A percentile compares a stretch with the other conserved stretches of the same genome.
phyloP scores from a whole-genome alignment of 129 eudicot genomes.

The Flaveria ramosissima region DNA sequence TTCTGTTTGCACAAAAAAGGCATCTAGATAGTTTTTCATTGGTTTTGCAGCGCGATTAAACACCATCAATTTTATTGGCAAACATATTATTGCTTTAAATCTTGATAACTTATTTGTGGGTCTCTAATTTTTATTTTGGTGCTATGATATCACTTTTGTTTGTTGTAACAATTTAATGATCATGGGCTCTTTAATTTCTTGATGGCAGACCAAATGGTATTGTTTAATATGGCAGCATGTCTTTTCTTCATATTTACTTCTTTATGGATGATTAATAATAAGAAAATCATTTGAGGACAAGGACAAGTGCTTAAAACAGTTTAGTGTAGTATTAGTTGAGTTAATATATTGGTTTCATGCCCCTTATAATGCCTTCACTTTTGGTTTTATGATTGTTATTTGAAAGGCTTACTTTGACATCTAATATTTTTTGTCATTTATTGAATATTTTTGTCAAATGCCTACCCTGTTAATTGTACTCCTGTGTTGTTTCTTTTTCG shows the following conservation, averaged over 20 bases:
- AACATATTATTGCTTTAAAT: conserved; percentile 15
- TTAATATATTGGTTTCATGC: conserved; percentile 4
- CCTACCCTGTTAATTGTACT: neutral
- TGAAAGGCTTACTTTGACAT: neutral
- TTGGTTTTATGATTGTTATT: conserved; percentile 18
- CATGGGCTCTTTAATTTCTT: conserved; percentile 31
- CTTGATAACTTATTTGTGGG: conserved; percentile 18
- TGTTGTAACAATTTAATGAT: conserved; percentile 16
- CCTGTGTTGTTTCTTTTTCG: too few relatives aligned
- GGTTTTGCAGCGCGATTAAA: conserved; percentile 32
- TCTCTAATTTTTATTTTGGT: conserved; percentile 15
- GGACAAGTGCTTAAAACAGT: conserved; percentile 27
- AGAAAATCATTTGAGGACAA: conserved; percentile 26
- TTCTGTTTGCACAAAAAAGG: conserved; percentile 25
- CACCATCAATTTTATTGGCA: conserved; percentile 22
- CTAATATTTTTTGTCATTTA: neutral
- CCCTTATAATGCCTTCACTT: neutral
- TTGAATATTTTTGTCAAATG: conserved; percentile 5
- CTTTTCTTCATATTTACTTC: neutral
- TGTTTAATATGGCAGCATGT: conserved; percentile 17
- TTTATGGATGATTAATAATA: conserved; percentile 15
- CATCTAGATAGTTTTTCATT: conserved; percentile 25
- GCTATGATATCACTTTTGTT: conserved; percentile 24
- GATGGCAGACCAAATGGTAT: conserved; percentile 35
- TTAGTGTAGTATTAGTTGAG: neutral